Base-by-base conservation (phyloP, 1,284 basidiomycete genomes). In the Ganoderma meredithae region DNA sequence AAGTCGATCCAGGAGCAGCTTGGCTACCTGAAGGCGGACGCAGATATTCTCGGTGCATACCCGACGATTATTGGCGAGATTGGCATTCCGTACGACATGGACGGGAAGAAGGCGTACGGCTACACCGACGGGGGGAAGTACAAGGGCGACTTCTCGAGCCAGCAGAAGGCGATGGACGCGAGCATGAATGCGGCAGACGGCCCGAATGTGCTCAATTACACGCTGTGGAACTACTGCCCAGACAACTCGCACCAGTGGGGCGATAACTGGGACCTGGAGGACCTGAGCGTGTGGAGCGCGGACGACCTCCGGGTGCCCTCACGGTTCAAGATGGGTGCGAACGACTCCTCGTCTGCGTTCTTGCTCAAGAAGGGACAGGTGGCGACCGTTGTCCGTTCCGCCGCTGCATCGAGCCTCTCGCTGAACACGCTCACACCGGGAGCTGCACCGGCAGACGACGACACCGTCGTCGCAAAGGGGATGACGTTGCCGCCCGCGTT, bases 11-110 rank as follows among this genome's bases (percentile, higher is more conserved):
- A 94, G 73, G 90, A 93, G 68, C 97, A 99, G 79, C 85, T 99
- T 7, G 91, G 86, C 15, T 88, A 94, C 56, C 83, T 99, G 55
- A 91, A 94, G 75, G 83, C 83, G 47, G 95, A 97, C 74, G 87
- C 89, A 0, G 76, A 81, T 13, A 89, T 90, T 60, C 85, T 94
- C 1, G 90, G 89, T 15, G 74, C 84, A n/a, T 98, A 94, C 75
- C 97, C 97, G 0, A 97, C 94, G 0, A 84, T 99, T 73, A 95
- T 99, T 63, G 97, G 97, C 33, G 97, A 99, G 82, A 97, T 99
- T 63, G 97, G 97, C 9, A 94, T 92, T 6, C 97, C 97, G 0
- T 96, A 92, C 75, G 95, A 98, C 78, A 91, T 98, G 90, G 96
- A 98, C 78, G 82, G 81, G 61, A 95, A 93, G 77, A 85, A 86